phyloP scores from a whole-genome alignment of 148 eudicot genomes.

The Vaccinium vitisidaea region DNA sequence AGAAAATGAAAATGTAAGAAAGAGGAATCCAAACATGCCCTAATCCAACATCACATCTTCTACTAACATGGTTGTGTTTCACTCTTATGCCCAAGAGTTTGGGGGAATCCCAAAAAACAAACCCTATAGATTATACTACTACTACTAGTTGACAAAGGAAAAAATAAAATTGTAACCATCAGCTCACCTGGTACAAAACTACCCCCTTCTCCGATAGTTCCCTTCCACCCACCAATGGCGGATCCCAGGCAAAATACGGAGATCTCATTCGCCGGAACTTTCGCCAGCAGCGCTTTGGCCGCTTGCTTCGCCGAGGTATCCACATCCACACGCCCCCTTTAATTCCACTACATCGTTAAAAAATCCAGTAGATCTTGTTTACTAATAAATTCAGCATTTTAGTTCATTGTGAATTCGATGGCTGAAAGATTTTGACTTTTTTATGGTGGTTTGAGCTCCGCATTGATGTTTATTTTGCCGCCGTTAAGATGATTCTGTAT shows the following conservation, averaged over 20 bases:
- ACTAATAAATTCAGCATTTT: neutral
- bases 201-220: neutral
- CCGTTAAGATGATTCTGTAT: neutral
- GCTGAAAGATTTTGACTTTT: neutral
- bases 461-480: no score
- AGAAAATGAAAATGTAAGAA: no score
- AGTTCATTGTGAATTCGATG: neutral
- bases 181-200: neutral
- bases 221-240: slow-evolving; percentile 35
- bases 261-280: slow-evolving; percentile 63
- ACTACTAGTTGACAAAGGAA: no score
- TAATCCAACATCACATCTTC: no score
- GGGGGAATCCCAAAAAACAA: no score
- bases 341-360: neutral
- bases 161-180: neutral
- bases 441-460: neutral
- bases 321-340: neutral
- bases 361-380: neutral
- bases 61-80: no score
- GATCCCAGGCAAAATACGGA: slow-evolving; percentile 51
- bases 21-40: no score
- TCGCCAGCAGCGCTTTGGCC: slow-evolving; percentile 63
- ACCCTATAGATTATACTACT: no score
- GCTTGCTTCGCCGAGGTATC: slow-evolving; percentile 75
- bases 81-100: no score